phyloP scores from a whole-genome alignment of 345 rosid genomes.

The Anastatica hierochuntica region DNA sequence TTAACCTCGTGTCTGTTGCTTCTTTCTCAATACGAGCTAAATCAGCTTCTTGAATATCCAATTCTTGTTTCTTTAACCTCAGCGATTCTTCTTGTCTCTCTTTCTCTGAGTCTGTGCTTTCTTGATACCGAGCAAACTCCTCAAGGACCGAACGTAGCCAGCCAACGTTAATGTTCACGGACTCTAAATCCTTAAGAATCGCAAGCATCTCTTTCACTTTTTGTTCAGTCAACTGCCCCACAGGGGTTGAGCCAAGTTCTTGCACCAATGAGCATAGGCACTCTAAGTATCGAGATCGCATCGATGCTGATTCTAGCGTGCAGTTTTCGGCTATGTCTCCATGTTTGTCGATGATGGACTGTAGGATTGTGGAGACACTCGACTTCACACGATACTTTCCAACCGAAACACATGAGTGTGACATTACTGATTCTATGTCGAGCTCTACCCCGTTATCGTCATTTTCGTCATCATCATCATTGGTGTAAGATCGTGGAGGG shows the following conservation, averaged over 20 bases:
- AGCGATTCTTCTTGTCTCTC: constrained; percentile 27
- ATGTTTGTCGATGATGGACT: constrained; percentile 42
- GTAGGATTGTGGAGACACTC: constrained; percentile 37
- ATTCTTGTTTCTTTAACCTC: constrained; percentile 36
- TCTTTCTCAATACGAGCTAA: constrained; percentile 42
- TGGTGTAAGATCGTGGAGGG: constrained; percentile 16
- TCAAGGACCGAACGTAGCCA: constrained; percentile 56
- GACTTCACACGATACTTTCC: constrained; percentile 68
- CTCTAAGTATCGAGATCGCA: constrained; percentile 59
- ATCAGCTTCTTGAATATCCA: constrained; percentile 37
- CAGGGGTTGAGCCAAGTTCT: constrained; percentile 51
- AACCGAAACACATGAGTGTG: constrained; percentile 57
- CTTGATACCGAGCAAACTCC: constrained; percentile 37
- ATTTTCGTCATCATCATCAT: constrained; percentile 23
- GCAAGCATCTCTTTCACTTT: constrained; percentile 62
- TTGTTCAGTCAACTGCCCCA: constrained; percentile 41
- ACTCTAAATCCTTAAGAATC: constrained; percentile 64
- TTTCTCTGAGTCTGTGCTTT: constrained; percentile 35
- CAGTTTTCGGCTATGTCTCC: constrained; percentile 75
- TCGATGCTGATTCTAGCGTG: constrained; percentile 50
- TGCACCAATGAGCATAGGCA: constrained; percentile 65
- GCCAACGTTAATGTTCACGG: constrained; percentile 44
- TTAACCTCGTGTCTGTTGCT: constrained; percentile 28
- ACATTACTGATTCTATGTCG: constrained; percentile 42
- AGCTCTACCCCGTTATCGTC: constrained; percentile 27